These are phyloP conservation scores for Sporothrix mexicana DNA, from an alignment of 2,329 filamentous ascomycete genomes.

Conservation along the genomic window DNA sequence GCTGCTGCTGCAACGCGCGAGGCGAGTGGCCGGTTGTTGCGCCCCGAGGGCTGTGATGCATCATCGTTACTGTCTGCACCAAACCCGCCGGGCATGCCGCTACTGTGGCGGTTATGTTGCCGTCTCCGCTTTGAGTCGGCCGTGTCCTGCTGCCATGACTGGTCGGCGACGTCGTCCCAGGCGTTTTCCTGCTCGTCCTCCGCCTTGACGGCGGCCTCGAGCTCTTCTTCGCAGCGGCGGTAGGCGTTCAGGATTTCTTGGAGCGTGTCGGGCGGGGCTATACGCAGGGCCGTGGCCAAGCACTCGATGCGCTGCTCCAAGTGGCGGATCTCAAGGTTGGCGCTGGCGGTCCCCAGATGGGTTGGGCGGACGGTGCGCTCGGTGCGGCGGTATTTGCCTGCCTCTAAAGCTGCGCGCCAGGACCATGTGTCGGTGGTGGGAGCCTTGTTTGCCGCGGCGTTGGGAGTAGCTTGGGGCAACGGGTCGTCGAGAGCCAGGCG, in stretches of 20 bases:
- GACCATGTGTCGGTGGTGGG: constrained; percentile 65
- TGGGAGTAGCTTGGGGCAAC: constrained; percentile 35
- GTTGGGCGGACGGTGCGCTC: constrained; percentile 60
- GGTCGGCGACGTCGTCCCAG: constrained; percentile 70
- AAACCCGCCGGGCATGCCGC: constrained; percentile 60
- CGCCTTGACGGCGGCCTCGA: constrained; percentile 67
- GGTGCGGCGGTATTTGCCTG: constrained; percentile 73
- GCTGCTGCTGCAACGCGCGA: constrained; percentile 32
- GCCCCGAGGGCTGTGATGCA: constrained; percentile 15
- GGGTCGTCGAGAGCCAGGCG: constrained; percentile 57
- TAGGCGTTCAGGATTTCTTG: constrained; percentile 78
- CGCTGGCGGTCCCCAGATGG: constrained; percentile 64
- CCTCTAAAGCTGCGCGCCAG: constrained; percentile 78
- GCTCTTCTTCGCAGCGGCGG: constrained; percentile 78
- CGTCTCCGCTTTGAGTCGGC: background rate
- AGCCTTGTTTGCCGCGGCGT: constrained; percentile 34
- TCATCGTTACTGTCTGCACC: constrained; percentile 37
- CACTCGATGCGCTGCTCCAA: constrained; percentile 83
- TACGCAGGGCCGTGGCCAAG: constrained; percentile 73
- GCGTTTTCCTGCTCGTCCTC: constrained; percentile 72
- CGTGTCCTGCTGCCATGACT: constrained; percentile 54
- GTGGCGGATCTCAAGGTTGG: constrained; percentile 69
- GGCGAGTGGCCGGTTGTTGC: constrained; percentile 30
- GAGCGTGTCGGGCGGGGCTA: constrained; percentile 72
- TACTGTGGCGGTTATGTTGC: background rate